Base-by-base conservation (phyloP, 208 protist species). In the Trypanosoma platydactyli region DNA sequence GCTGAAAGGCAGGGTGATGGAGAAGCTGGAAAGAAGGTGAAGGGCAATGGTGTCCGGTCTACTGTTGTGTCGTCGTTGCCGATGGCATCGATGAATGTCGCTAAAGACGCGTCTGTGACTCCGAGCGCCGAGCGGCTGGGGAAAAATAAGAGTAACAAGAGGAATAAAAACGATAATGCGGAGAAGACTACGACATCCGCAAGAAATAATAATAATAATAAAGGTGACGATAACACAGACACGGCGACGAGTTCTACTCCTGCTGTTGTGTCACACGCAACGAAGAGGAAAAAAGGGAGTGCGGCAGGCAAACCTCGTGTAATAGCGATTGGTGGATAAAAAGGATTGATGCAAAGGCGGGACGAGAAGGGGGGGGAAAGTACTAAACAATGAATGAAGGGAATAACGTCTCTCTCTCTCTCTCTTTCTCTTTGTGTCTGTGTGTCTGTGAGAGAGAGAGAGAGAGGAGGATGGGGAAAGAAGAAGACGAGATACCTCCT, bases 31-130 rank as follows among this genome's bases (percentile, higher is more conserved):
- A 30, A 16, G 22, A 38, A 20, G n/a, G 40, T n/a, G 13, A 67
- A 42, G 16, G 38, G 9, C 1, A 40, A 29, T 33, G 20, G 18
- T 15, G 51, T 58, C 6, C 6, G 49, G 24, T 50, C 35, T 18
- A 62, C 44, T 33, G 56, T 50, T 30, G 41, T 62, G 2, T 50
- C 41, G 25, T 62, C 56, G 30, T 50, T 41, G n/a, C 22, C 33
- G 33, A 38, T 62, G 27, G 6, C 38, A 50, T 9, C 56, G 49
- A 30, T 15, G 3, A 11, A 25, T 38, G 54, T 12, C 1, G 20
- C 54, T 1, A 35, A 3, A 49, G 45, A 3, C 5, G 33, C 33
- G 33, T 38, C 33, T 11, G 33, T 9, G 33, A 9, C 9, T 9
- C 33, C 5, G 5, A 9, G 9, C 9, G 33, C 9, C 33, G 9